Conservation (phyloP, 768 basidiomycete genomes). For the Kondoa subrosea region DNA sequence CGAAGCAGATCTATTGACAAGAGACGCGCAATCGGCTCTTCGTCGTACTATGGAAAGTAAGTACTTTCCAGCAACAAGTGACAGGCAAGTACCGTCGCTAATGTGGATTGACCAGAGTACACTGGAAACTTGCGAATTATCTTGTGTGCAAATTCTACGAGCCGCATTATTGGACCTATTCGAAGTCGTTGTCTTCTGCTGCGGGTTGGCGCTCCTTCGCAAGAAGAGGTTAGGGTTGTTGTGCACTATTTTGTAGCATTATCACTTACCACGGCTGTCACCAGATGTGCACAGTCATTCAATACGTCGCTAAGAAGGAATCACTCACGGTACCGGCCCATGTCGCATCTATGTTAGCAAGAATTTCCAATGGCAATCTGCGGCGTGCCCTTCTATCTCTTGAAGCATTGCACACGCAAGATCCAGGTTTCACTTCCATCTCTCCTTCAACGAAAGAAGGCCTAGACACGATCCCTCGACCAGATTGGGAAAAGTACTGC, state of each 20-base stretch:
- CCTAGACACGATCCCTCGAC: conserved; percentile 43
- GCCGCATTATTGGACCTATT: conserved; percentile 89
- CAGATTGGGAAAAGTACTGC: conserved; percentile 99
- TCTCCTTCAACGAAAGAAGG: conserved; percentile 18
- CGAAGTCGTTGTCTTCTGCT: conserved; percentile 85
- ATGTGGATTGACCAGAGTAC: conserved; percentile 41
- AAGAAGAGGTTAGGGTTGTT: conserved; percentile 47
- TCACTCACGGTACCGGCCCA: conserved; percentile 64
- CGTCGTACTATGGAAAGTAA: conserved; percentile 85
- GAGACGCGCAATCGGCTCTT: conserved; percentile 92
- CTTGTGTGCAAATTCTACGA: conserved; percentile 86
- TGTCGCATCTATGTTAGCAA: conserved; percentile 55
- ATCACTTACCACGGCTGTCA: background rate
- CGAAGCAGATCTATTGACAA: conserved; percentile 82
- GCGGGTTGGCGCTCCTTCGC: conserved; percentile 71
- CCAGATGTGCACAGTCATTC: conserved; percentile 65
- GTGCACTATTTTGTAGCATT: conserved; percentile 8
- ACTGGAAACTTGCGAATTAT: conserved; percentile 96
- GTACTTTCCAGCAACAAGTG: background rate
- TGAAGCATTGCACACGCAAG: conserved; percentile 93
- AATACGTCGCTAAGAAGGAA: conserved; percentile 61
- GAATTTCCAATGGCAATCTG: conserved; percentile 72
- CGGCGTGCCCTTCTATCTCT: conserved; percentile 86
- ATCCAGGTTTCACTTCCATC: conserved; percentile 22
- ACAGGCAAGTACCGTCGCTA: background rate